Percentiles rank a stretch among this genome's conserved stretches.
phyloP scores from a whole-genome alignment of 2,329 filamentous ascomycete genomes.

The Diaporthe nobilis region DNA sequence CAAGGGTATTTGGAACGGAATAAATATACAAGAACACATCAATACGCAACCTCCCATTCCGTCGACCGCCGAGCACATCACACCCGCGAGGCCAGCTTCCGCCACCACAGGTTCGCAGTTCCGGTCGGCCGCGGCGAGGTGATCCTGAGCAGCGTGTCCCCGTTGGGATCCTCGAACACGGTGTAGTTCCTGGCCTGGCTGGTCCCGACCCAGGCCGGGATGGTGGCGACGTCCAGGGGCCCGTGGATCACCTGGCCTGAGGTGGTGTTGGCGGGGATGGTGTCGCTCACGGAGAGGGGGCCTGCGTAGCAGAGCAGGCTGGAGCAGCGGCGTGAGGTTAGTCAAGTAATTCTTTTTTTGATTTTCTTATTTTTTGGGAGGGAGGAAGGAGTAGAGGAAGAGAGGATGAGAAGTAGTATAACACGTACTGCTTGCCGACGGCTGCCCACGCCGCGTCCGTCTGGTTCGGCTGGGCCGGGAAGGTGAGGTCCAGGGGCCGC shows the following conservation, averaged over 20 bases:
- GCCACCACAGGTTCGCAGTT: conserved; percentile 19
- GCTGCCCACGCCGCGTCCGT: conserved; percentile 48
- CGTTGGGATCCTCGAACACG: conserved; percentile 37
- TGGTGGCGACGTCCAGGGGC: conserved; percentile 46
- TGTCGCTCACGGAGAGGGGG: conserved; percentile 45
- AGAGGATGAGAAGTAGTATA: conserved; percentile 40
- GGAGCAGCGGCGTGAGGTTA: neutral
- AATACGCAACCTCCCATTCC: neutral
- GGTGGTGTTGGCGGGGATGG: conserved; percentile 41
- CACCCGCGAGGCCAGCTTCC: conserved; percentile 6
- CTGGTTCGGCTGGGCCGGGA: conserved; percentile 44
- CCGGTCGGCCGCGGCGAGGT: conserved; percentile 22
- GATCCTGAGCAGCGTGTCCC: conserved; percentile 21
- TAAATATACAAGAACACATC: conserved; percentile 14
- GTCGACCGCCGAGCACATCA: neutral
- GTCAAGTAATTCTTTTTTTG: too few species aligned
- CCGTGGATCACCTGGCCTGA: conserved; percentile 49
- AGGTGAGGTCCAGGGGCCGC: conserved; percentile 46
- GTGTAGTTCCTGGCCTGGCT: conserved; percentile 45
- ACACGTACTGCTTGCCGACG: conserved; percentile 43
- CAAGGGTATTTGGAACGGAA: neutral
- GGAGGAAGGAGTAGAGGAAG: neutral
- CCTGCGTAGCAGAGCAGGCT: conserved; percentile 46
- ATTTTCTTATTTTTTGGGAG: neutral
- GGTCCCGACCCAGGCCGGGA: conserved; percentile 47